A percentile compares a stretch with the other conserved stretches of the same genome.
These are phyloP conservation scores for Exophiala aquamarina DNA, from an alignment of 2,329 filamentous ascomycete genomes.

Conservation along the genomic window DNA sequence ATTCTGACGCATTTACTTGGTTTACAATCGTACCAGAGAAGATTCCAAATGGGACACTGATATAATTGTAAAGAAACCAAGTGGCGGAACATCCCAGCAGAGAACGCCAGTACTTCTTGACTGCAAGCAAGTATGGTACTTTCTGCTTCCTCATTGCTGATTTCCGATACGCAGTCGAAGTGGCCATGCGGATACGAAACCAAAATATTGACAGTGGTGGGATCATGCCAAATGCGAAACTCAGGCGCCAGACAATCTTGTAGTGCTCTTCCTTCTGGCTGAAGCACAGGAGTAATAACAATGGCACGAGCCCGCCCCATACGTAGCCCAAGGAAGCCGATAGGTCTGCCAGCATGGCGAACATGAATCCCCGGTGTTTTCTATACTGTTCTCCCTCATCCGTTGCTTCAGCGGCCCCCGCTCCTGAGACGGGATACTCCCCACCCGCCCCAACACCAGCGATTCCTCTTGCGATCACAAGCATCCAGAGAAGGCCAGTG, in stretches of 20 bases:
- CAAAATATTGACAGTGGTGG: constrained; percentile 54
- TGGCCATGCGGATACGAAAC: constrained; percentile 54
- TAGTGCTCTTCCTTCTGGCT: constrained; percentile 42
- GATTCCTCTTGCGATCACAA: constrained; percentile 47
- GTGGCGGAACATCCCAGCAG: constrained; percentile 49
- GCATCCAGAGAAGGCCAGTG: constrained; percentile 52
- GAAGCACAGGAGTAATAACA: constrained; percentile 53
- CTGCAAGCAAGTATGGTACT: constrained; percentile 48
- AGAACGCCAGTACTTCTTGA: constrained; percentile 52
- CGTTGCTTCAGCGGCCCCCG: constrained; percentile 53
- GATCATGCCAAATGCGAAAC: constrained; percentile 52
- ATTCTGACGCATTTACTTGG: constrained; percentile 42
- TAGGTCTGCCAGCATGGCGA: constrained; percentile 56
- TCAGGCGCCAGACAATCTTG: constrained; percentile 51
- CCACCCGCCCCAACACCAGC: constrained; percentile 48
- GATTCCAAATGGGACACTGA: constrained; percentile 56
- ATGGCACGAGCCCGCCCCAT: constrained; percentile 49
- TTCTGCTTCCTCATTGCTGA: constrained; percentile 48
- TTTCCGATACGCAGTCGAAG: constrained; percentile 51
- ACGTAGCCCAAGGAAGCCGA: constrained; percentile 54
- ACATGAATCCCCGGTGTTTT: constrained; percentile 55
- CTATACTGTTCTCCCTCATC: constrained; percentile 49
- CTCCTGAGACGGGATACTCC: constrained; percentile 38
- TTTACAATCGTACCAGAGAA: constrained; percentile 55
- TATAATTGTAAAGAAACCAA: constrained; percentile 58